Conservation (phyloP, 202 grass and related monocot species). For the Schoenoplectus tabernaemontani region DNA sequence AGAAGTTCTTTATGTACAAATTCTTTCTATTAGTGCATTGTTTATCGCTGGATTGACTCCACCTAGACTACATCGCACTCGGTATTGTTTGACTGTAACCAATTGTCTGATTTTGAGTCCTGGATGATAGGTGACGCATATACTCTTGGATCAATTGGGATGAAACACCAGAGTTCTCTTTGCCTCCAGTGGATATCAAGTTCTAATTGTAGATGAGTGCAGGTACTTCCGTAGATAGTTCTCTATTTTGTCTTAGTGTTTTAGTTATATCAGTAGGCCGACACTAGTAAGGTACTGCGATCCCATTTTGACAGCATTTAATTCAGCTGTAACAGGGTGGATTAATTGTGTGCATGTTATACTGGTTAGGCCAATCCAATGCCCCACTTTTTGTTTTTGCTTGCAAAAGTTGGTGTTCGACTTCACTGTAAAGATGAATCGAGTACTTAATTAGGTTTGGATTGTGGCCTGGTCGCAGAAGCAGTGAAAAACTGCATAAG, state of each 20-base stretch:
- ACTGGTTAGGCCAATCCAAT: not conserved
- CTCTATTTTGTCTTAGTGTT: not conserved
- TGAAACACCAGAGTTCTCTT: not conserved
- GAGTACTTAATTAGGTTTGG: not conserved
- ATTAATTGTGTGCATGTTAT: no score
- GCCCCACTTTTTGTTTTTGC: not conserved
- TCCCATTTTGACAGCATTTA: not conserved
- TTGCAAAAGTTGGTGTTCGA: not conserved
- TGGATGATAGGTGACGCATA: not conserved
- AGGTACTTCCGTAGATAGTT: not conserved
- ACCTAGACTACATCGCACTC: not conserved
- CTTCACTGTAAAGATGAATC: not conserved
- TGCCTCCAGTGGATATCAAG: not conserved
- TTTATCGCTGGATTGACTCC: not conserved
- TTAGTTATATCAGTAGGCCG: not conserved
- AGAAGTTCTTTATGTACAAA: not conserved
- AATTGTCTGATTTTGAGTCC: not conserved
- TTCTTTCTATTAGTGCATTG: not conserved
- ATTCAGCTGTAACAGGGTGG: not conserved
- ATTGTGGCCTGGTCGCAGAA: not conserved
- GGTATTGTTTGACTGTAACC: no score
- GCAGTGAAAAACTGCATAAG: not conserved
- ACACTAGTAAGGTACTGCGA: not conserved
- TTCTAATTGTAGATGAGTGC: slow-evolving; percentile 8
- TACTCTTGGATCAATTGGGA: not conserved